Conservation (phyloP, 495 filamentous ascomycete species). For the Neurospora tetraspora region DNA sequence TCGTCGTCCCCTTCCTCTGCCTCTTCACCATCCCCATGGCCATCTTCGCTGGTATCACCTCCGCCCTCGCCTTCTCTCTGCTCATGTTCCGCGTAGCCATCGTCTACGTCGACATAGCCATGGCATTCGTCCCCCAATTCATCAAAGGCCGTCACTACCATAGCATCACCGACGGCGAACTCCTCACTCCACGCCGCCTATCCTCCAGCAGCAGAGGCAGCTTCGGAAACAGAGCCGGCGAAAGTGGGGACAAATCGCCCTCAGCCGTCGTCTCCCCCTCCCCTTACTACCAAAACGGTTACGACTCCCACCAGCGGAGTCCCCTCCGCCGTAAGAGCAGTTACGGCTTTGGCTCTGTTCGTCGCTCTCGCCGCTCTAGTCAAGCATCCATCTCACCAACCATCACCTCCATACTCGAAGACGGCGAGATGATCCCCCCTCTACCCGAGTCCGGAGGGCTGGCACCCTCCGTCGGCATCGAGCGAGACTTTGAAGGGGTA, state of each 20-base stretch:
- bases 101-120: conserved; percentile 59
- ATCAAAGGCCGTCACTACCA: conserved; percentile 30
- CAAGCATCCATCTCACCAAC: conserved; percentile 18
- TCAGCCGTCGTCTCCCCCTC: conserved; percentile 9
- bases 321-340: conserved; percentile 16
- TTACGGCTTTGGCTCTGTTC: conserved; percentile 25
- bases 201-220: neutral
- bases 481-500: conserved; percentile 76
- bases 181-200: neutral
- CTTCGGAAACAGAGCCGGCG: neutral
- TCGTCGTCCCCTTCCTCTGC: conserved; percentile 54
- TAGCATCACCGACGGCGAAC: neutral
- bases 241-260: conserved; percentile 5
- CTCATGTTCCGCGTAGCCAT: conserved; percentile 55
- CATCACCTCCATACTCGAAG: conserved; percentile 24
- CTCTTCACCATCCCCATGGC: conserved; percentile 59
- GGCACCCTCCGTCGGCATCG: conserved; percentile 32
- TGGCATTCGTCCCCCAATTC: conserved; percentile 48
- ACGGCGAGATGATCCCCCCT: conserved; percentile 4
- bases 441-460: conserved; percentile 23
- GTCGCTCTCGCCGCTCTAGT: conserved; percentile 26
- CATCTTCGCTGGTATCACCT: conserved; percentile 59
- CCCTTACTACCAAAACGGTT: neutral
- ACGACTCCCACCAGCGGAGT: conserved; percentile 1
- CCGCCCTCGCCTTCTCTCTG: conserved; percentile 52